phyloP scores from a whole-genome alignment of 345 rosid genomes.

The Citrus australasica region DNA sequence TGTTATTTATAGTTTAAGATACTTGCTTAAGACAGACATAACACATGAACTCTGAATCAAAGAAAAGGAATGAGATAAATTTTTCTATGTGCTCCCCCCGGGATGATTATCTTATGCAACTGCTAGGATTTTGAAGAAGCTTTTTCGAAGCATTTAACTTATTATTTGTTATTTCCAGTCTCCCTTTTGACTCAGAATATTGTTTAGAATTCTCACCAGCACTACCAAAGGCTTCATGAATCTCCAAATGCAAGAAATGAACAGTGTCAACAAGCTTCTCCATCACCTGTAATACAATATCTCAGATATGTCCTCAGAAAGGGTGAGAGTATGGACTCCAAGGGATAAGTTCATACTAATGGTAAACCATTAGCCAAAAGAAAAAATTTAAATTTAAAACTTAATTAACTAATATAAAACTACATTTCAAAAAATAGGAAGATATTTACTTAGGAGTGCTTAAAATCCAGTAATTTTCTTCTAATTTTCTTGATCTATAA shows the following conservation, averaged over 20 bases:
- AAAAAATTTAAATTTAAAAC: neutral
- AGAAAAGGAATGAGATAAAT: neutral
- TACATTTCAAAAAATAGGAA: neutral
- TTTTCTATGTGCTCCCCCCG: neutral
- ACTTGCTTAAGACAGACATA: neutral
- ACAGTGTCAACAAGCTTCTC: conserved; percentile 95
- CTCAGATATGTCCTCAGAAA: neutral
- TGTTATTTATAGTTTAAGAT: neutral
- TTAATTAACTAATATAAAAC: neutral
- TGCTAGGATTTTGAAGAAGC: neutral
- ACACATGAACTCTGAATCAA: neutral
- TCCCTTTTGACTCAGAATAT: too few species aligned
- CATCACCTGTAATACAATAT: conserved; percentile 60
- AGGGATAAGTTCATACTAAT: neutral
- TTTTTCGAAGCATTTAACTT: neutral
- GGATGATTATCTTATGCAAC: neutral
- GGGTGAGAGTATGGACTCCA: neutral
- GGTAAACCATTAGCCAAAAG: neutral
- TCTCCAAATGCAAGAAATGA: conserved; percentile 90
- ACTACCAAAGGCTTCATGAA: conserved; percentile 79
- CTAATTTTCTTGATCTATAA: neutral
- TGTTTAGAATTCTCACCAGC: conserved; percentile 55
- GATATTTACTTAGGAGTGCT: neutral
- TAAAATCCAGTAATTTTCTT: neutral
- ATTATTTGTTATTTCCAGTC: too few species aligned